Evolutionary conservation across 768 basidiomycete species (phyloP).

Genomic region (Suillus weaverae): DNA sequence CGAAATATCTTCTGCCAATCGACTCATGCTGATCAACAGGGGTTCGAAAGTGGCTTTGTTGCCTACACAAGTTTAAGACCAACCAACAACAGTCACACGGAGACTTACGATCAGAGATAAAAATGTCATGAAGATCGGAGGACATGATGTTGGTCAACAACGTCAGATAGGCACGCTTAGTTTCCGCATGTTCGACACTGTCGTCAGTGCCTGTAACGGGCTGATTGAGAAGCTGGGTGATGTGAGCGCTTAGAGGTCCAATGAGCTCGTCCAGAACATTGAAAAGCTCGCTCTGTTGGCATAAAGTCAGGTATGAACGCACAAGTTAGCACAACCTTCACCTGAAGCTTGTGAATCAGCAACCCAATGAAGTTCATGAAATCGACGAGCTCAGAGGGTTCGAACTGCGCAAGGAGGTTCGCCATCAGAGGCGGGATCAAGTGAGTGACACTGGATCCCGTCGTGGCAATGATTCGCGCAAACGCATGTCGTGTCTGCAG

Average conservation of each 20-base stretch:
- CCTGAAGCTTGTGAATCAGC: slow-evolving; percentile 89
- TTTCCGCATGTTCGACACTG: slow-evolving; percentile 69
- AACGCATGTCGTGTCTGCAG: slow-evolving; percentile 88
- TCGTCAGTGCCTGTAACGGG: slow-evolving; percentile 89
- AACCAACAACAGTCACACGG: slow-evolving; percentile 25
- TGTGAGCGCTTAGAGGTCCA: slow-evolving; percentile 81
- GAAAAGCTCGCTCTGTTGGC: slow-evolving; percentile 73
- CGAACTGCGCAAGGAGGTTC: slow-evolving; percentile 88
- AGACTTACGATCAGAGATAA: slow-evolving; percentile 78
- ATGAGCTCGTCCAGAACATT: slow-evolving; percentile 89
- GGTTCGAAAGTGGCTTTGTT: slow-evolving; percentile 69
- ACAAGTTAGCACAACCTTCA: slow-evolving; percentile 30
- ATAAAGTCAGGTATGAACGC: slow-evolving; percentile 3
- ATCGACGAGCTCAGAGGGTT: slow-evolving; percentile 89
- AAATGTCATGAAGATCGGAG: slow-evolving; percentile 78
- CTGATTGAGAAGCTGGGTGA: slow-evolving; percentile 75
- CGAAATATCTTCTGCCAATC: slow-evolving; percentile 69
- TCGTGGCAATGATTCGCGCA: slow-evolving; percentile 86
- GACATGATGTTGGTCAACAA: slow-evolving; percentile 81
- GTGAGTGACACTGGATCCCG: slow-evolving; percentile 82
- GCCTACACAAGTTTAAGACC: slow-evolving; percentile 35
- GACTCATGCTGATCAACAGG: slow-evolving; percentile 72
- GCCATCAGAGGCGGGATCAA: slow-evolving; percentile 88
- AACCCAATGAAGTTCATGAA: slow-evolving; percentile 95
- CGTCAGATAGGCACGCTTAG: slow-evolving; percentile 84